Conservation (phyloP, 495 filamentous ascomycete species). For the Hypoxylon lienhwacheense region DNA sequence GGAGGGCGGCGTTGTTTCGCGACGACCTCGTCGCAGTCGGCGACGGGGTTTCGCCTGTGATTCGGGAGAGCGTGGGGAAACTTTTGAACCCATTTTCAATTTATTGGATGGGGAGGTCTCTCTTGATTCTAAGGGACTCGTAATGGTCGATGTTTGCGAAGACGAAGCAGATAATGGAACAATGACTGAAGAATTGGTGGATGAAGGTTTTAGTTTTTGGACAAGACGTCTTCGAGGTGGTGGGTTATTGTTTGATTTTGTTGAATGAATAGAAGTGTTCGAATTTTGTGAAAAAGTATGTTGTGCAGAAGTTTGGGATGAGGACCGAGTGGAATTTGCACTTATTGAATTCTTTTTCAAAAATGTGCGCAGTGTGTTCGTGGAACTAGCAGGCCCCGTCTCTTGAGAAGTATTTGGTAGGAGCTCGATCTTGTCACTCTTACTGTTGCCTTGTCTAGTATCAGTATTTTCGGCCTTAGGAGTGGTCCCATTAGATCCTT, state of each 20-base stretch:
- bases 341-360: conserved; percentile 1
- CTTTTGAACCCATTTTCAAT: neutral
- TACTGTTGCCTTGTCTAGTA: neutral
- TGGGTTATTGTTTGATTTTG: conserved; percentile 8
- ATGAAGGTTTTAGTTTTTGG: conserved; percentile 29
- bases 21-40: conserved; percentile 63
- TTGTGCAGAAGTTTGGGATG: conserved; percentile 13
- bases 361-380: conserved; percentile 16
- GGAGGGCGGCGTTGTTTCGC: conserved; percentile 51
- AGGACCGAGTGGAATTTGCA: conserved; percentile 9
- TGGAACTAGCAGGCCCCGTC: neutral
- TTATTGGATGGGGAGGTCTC: conserved; percentile 5
- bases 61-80: neutral
- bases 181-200: conserved; percentile 30
- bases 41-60: no score
- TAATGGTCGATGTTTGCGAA: conserved; percentile 25
- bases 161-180: conserved; percentile 35
- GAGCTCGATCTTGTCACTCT: neutral
- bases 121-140: conserved; percentile 25
- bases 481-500: neutral
- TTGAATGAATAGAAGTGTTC: conserved; percentile 1
- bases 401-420: neutral
- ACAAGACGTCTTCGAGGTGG: conserved; percentile 31
- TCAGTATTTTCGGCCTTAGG: neutral
- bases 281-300: conserved; percentile 12